Conservation (phyloP, 768 basidiomycete species). For the Mycena filopes region DNA sequence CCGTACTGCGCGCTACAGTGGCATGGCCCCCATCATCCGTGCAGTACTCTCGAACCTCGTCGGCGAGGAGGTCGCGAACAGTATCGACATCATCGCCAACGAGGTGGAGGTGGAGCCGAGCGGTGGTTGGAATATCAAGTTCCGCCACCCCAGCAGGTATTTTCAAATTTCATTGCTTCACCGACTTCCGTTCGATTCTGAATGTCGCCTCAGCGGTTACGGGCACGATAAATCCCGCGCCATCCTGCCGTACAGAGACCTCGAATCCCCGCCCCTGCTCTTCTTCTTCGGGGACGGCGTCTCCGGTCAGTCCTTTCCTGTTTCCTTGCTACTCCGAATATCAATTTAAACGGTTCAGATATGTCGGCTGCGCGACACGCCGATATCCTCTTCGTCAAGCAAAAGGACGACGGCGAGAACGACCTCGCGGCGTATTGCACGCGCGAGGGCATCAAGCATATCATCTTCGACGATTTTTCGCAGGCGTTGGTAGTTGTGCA, state of each 20-base stretch:
- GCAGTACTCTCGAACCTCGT: slow-evolving; percentile 88
- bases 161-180: background rate
- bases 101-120: slow-evolving; percentile 75
- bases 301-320: slow-evolving; percentile 67
- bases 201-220: slow-evolving; percentile 83
- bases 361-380: slow-evolving; percentile 93
- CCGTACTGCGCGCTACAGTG: slow-evolving; percentile 55
- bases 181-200: slow-evolving; percentile 10
- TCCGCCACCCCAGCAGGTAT: slow-evolving; percentile 89
- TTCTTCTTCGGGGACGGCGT: slow-evolving; percentile 99
- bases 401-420: slow-evolving; percentile 80
- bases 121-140: slow-evolving; percentile 85
- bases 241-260: slow-evolving; percentile 87
- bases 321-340: no score
- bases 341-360: slow-evolving; percentile 57
- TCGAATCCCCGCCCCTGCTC: slow-evolving; percentile 76
- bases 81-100: slow-evolving; percentile 95
- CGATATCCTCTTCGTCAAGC: slow-evolving; percentile 95
- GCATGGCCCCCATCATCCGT: slow-evolving; percentile 94
- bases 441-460: slow-evolving; percentile 80
- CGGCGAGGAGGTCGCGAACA: slow-evolving; percentile 73
- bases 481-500: slow-evolving; percentile 69
- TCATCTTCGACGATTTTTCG: slow-evolving; percentile 80
- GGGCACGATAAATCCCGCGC: slow-evolving; percentile 98
- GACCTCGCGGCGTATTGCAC: slow-evolving; percentile 88